Evolutionary conservation across 768 basidiomycete species (phyloP).

Genomic region (Boletus rubescentipes): DNA sequence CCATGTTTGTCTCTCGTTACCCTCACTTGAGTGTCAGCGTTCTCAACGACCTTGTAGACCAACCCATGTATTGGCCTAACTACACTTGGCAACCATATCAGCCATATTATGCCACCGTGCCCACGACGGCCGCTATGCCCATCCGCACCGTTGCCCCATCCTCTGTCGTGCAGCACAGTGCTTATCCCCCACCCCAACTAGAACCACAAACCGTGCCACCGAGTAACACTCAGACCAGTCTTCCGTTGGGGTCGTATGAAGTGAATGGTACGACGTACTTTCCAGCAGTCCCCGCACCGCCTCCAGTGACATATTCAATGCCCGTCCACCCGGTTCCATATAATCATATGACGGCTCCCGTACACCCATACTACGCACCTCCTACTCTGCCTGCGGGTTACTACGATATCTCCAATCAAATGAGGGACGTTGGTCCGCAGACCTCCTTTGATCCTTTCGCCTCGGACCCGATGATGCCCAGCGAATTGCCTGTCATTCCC

Average conservation of each 20-base stretch:
- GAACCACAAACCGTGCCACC: background rate
- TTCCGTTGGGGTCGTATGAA: slow-evolving; percentile 21
- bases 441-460: slow-evolving; percentile 23
- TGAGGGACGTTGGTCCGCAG: background rate
- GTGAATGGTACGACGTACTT: slow-evolving; percentile 33
- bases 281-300: slow-evolving; percentile 1
- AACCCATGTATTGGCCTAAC: slow-evolving; percentile 16
- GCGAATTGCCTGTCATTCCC: slow-evolving; percentile 13
- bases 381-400: slow-evolving; percentile 1
- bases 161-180: background rate
- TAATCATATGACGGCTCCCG: slow-evolving; percentile 1
- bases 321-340: slow-evolving; percentile 8
- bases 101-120: slow-evolving; percentile 31
- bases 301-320: slow-evolving; percentile 5
- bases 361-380: slow-evolving; percentile 13
- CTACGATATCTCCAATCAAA: slow-evolving; percentile 3
- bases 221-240: background rate
- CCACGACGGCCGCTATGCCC: slow-evolving; percentile 12
- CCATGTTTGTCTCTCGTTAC: slow-evolving; percentile 30
- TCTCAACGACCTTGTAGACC: slow-evolving; percentile 11
- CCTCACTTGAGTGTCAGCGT: background rate
- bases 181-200: background rate
- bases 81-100: slow-evolving; percentile 17
- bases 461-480: slow-evolving; percentile 13
- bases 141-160: background rate